These are phyloP conservation scores for Triglochin maritima DNA, from an alignment of 106 monocot genomes.

Conservation along the genomic window DNA sequence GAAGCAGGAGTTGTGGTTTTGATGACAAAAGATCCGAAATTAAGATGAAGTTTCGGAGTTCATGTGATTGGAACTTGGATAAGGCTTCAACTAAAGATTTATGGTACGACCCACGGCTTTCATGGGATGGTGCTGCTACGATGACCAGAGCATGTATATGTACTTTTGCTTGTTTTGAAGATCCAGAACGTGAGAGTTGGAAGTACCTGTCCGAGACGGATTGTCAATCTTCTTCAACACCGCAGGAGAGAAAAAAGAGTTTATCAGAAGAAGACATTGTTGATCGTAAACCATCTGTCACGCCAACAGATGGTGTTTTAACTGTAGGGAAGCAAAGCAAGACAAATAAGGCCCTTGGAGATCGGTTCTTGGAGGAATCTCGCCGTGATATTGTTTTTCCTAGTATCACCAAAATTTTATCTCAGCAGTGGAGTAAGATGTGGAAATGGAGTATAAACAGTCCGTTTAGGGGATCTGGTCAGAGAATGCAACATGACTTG, in stretches of 20 bases:
- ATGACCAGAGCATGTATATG: slow-evolving; percentile 60
- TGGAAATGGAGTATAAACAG: slow-evolving; percentile 73
- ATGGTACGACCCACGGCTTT: slow-evolving; percentile 57
- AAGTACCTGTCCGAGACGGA: neutral
- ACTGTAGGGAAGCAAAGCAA: slow-evolving; percentile 7
- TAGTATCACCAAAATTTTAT: slow-evolving; percentile 27
- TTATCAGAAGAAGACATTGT: slow-evolving; percentile 11
- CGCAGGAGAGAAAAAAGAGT: slow-evolving; percentile 13
- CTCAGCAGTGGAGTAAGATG: slow-evolving; percentile 54
- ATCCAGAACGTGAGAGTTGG: slow-evolving; percentile 21
- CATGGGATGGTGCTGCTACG: slow-evolving; percentile 78
- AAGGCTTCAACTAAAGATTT: slow-evolving; percentile 22
- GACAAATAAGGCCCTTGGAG: slow-evolving; percentile 13
- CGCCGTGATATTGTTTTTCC: slow-evolving; percentile 11
- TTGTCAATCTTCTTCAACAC: neutral
- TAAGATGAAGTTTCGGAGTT: slow-evolving; percentile 24
- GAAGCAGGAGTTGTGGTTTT: neutral
- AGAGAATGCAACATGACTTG: slow-evolving; percentile 27
- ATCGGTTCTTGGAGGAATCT: slow-evolving; percentile 15
- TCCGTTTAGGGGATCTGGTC: slow-evolving; percentile 48
- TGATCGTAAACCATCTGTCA: slow-evolving; percentile 7
- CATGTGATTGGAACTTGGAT: slow-evolving; percentile 37
- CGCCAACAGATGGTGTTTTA: neutral
- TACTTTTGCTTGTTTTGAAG: slow-evolving; percentile 56
- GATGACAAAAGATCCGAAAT: slow-evolving; percentile 19